phyloP scores from a whole-genome alignment of 495 filamentous ascomycete genomes.

The Neurospora sp. region DNA sequence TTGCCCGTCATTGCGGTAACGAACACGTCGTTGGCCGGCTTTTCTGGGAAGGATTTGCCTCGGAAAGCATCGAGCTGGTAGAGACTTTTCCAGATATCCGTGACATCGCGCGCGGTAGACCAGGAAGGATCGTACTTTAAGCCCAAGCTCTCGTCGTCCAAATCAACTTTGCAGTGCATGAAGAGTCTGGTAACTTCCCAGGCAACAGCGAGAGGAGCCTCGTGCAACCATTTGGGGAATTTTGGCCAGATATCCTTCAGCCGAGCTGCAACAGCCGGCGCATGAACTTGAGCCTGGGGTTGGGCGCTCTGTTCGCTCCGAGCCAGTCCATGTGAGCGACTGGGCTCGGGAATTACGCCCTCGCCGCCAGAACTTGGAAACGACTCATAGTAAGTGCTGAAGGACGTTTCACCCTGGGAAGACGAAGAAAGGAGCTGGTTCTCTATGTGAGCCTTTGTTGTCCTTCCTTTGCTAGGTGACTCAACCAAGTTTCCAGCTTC shows the following conservation, averaged over 20 bases:
- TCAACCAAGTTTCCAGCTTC: not conserved
- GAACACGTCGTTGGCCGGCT: conserved; percentile 21
- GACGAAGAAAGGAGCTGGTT: not conserved
- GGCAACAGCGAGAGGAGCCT: conserved; percentile 30
- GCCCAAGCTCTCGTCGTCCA: conserved; percentile 11
- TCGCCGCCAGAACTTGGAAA: not conserved
- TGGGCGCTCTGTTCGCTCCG: not conserved
- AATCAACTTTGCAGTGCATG: conserved; percentile 29
- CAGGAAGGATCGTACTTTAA: conserved; percentile 28
- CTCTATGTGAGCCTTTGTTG: not conserved
- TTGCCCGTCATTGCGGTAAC: conserved; percentile 25
- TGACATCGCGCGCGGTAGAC: conserved; percentile 16
- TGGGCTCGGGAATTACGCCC: not conserved
- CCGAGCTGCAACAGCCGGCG: not conserved
- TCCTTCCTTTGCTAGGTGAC: not conserved
- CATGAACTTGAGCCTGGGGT: not conserved
- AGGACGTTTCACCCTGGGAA: not conserved
- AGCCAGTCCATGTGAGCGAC: not conserved
- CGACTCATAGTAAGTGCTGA: not conserved
- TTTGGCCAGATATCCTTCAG: conserved; percentile 23
- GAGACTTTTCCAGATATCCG: conserved; percentile 25
- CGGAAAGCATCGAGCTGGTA: conserved; percentile 19
- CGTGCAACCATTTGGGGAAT: conserved; percentile 25
- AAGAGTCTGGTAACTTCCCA: conserved; percentile 38
- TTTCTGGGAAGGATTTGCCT: conserved; percentile 33